phyloP scores from a whole-genome alignment of 306 rosid species.

The Malus orientalis region DNA sequence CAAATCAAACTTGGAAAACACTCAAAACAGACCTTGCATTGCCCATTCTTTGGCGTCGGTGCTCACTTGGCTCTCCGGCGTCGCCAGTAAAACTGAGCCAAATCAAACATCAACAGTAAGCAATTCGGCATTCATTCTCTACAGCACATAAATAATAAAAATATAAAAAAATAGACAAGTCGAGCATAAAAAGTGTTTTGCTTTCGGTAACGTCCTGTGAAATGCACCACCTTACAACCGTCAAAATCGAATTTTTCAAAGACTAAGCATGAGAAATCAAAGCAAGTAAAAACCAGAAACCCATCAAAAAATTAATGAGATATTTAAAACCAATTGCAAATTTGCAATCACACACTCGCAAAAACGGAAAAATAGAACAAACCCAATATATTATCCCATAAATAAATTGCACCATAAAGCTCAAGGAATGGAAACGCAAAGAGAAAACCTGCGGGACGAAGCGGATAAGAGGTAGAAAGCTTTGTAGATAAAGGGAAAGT shows the following conservation, averaged over 20 bases:
- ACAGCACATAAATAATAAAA: neutral
- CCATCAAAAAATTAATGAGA: neutral
- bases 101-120: constrained; percentile 1
- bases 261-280: neutral
- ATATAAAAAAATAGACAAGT: neutral
- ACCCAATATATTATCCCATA: neutral
- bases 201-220: neutral
- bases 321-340: neutral
- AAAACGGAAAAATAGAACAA: neutral
- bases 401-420: neutral
- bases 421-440: neutral
- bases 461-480: constrained; percentile 21
- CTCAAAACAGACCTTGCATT: constrained; percentile 52
- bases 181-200: neutral
- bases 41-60: constrained; percentile 58
- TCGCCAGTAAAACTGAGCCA: constrained; percentile 43
- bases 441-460: constrained; percentile 23
- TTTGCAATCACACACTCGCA: neutral
- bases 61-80: constrained; percentile 57
- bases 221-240: neutral
- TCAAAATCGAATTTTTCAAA: neutral
- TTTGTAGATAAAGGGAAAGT: constrained; percentile 17
- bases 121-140: neutral
- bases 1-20: neutral
- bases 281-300: neutral